Evolutionary conservation across 257 asterid species (phyloP), one percentile per base, ranked within the genome.

Genomic region (Solanum microdontum): DNA sequence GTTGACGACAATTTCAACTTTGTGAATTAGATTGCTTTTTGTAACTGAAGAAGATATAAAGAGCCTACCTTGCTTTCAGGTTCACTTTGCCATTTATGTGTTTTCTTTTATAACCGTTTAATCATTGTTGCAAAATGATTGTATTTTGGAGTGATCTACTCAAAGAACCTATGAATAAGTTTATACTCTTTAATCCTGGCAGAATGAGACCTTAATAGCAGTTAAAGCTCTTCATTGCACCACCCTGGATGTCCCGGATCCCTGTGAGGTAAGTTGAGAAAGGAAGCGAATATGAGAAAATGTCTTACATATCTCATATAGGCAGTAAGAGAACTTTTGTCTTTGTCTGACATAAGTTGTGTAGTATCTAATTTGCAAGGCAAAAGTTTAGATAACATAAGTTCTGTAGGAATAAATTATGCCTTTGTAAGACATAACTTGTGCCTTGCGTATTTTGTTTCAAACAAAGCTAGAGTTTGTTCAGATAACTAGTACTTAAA

Each of bases 141-240:
- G 28, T 79, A 43, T 75, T 43, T 43, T 85, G 11, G 14, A 39
- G 62, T 77, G n/a, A 23, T 77, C 36, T 77, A 28, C 62, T 40
- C 19, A n/a, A 77, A 12, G 21, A 39, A 39, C 60, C 58, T 43
- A 40, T 14, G 84, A 43, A 79, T 79, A 79, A 8, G 64, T 79
- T 79, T 40, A 24, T 79, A 14, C 36, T 79, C 90, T 69, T 88
- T 89, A 88, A 84, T 58, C 66, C 11, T 86, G 86, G 90, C 94
- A 96, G 99, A 96, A 94, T 90, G 94, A 95, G 92, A 97, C 99
- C 86, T 91, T 97, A 64, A 93, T 94, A 88, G 96, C 98, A 64
- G 90, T 95, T 90, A 97, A 97, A 94, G 99, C 99, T 77, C 98
- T 98, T n/a, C 99, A 96, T 87, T 98, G 98, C 28, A 95, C 98